These are phyloP conservation scores for Nannizziopsis arthrosporioides DNA, from an alignment of 2,329 filamentous ascomycete genomes.

Conservation along the genomic window DNA sequence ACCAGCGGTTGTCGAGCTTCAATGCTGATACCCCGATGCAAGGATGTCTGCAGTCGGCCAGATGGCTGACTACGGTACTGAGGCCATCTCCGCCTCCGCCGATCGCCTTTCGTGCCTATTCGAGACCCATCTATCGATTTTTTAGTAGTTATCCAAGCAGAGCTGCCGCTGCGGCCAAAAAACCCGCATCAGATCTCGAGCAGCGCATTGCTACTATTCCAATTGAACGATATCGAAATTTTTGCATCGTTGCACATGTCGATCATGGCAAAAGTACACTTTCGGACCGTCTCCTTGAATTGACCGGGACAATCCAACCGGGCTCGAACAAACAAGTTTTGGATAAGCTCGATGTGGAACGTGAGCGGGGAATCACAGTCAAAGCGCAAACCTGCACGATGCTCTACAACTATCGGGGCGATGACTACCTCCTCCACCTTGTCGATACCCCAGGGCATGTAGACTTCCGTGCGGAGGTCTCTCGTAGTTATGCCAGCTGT, in stretches of 20 bases:
- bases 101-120: conserved; percentile 20
- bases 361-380: conserved; percentile 92
- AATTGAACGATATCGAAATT: conserved; percentile 60
- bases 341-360: conserved; percentile 92
- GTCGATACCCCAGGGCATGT: conserved; percentile 97
- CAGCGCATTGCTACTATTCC: conserved; percentile 43
- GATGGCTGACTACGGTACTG: conserved; percentile 35
- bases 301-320: conserved; percentile 81
- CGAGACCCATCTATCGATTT: conserved; percentile 17
- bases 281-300: conserved; percentile 79
- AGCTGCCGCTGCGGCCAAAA: conserved; percentile 17
- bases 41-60: conserved; percentile 38
- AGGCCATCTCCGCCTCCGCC: conserved; percentile 24
- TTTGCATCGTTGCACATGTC: conserved; percentile 97
- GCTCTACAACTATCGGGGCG: conserved; percentile 76
- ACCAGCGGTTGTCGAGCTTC: conserved; percentile 1
- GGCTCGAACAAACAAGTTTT: conserved; percentile 89
- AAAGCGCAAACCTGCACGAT: conserved; percentile 98
- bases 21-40: conserved; percentile 32
- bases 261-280: conserved; percentile 98
- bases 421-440: conserved; percentile 86
- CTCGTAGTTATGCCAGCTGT: conserved; percentile 88
- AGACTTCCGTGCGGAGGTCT: conserved; percentile 93
- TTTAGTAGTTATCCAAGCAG: conserved; percentile 21
- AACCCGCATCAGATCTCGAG: conserved; percentile 43